These are phyloP conservation scores for Achlya hypogyna DNA, from an alignment of 352 stramenopile genomes.

Conservation along the genomic window DNA sequence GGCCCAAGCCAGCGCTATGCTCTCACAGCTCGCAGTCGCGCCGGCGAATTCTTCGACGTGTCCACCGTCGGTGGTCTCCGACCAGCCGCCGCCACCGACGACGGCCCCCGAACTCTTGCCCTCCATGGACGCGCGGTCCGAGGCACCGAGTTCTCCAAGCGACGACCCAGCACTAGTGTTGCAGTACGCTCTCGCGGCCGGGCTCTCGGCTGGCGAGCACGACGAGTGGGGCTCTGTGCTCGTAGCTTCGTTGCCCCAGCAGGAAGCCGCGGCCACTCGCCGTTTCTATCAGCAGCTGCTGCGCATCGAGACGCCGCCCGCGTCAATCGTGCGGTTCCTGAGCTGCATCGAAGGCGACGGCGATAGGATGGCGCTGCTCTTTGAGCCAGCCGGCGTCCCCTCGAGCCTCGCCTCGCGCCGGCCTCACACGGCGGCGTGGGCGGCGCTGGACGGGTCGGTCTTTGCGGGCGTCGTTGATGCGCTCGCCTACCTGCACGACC, in stretches of 20 bases:
- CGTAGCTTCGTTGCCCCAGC: background rate
- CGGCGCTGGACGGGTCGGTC: background rate
- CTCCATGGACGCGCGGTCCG: no score
- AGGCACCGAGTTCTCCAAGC: background rate
- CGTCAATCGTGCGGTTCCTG: background rate
- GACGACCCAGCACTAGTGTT: background rate
- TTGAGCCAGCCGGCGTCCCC: no score
- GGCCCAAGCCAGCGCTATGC: background rate
- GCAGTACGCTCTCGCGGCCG: background rate
- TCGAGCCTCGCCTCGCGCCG: no score
- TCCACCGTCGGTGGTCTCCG: no score
- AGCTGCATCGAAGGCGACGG: background rate
- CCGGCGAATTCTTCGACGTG: background rate
- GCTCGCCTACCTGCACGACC: background rate
- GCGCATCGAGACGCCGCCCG: background rate
- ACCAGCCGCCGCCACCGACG: background rate
- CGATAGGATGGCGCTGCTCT: background rate
- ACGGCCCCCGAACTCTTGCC: background rate
- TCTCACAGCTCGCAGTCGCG: background rate
- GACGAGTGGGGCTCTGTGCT: slow-evolving; percentile 1
- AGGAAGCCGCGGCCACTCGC: background rate
- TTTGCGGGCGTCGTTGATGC: background rate
- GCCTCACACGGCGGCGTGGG: background rate
- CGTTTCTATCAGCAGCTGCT: background rate
- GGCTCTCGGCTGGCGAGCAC: background rate